Evolutionary conservation across 2,329 filamentous ascomycete genomes (phyloP), one percentile per base, ranked within the genome.

Genomic region (Cytospora mali): DNA sequence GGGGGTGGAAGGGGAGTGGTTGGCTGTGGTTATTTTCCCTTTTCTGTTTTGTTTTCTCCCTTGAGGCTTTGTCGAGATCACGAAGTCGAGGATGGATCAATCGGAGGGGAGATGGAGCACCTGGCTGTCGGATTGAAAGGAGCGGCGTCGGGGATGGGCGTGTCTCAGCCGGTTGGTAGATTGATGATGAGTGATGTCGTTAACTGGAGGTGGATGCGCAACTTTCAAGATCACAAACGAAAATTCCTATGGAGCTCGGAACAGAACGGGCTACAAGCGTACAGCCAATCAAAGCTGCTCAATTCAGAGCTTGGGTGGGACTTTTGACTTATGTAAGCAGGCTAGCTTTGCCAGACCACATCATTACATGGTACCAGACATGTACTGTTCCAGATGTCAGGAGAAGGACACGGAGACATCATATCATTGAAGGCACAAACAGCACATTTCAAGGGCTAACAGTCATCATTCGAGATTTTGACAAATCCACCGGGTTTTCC

Each of bases 241-340:
- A 64, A 65, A 65, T 61, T 64, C 58, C 58, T 53, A 64, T 61
- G 62, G 57, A 64, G 62, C 62, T 62, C 62, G 62, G 62, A 51
- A 65, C 50, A 65, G 62, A 56, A 62, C 62, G 62, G 62, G 52
- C 59, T 56, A 27, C 51, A 21, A 28, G 25, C 9, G 46, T 61
- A 57, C 27, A 18, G 49, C 63, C 39, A 65, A 65, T 65, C 61
- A 65, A 23, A 51, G 6, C 9, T 9, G n/a, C 14, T 23, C n/a
- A 57, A 55, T 27, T 56, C n/a, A 39, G 55, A 65, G 63, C 63
- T 65, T 29, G n/a, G 46, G 56, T 57, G 61, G 61, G 53, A 53
- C 31, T 4, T 0, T 2, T 13, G 3, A 1, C 23, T 46, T 64
- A 54, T 46, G 39, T 64, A 58, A 64, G 62, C 62, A 53, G 31